Evolutionary conservation across 2,329 filamentous ascomycete species (phyloP).

Genomic region (Aspergillus sp.): DNA sequence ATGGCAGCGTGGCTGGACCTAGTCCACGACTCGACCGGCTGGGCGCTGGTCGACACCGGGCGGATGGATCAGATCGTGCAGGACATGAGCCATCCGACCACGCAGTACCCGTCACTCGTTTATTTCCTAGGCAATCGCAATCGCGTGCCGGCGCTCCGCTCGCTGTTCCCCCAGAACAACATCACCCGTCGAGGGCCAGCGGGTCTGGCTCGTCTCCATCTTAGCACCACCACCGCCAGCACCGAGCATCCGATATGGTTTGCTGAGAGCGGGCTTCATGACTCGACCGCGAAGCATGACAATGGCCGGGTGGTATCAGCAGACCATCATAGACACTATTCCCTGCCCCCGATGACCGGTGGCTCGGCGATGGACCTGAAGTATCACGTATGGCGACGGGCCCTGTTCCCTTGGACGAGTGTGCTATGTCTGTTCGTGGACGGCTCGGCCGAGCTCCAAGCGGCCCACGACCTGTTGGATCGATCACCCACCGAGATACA

Average conservation of each 20-base stretch:
- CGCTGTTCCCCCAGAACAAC: constrained; percentile 14
- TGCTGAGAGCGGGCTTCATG: constrained; percentile 10
- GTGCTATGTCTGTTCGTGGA: constrained; percentile 17
- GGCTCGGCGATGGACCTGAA: not conserved
- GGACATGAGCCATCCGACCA: no score
- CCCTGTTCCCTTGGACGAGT: constrained; percentile 16
- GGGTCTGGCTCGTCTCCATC: constrained; percentile 12
- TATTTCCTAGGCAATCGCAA: no score
- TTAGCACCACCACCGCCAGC: constrained; percentile 11
- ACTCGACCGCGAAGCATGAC: not conserved
- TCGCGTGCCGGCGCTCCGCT: constrained; percentile 11
- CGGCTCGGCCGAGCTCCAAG: constrained; percentile 9
- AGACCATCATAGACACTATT: not conserved
- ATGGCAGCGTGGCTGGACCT: constrained; percentile 19
- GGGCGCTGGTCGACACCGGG: not conserved
- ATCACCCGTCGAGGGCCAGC: constrained; percentile 3
- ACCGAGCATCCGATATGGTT: constrained; percentile 14
- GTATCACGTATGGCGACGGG: not conserved
- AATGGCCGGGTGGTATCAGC: not conserved
- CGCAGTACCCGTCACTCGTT: no score
- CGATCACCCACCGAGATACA: not conserved
- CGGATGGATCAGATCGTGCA: no score
- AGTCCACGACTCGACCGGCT: constrained; percentile 6
- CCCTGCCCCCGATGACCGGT: not conserved
- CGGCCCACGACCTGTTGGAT: constrained; percentile 8